These are phyloP conservation scores for Plectosphaerella sp. DNA, from an alignment of 2,329 filamentous ascomycete species.

Conservation along the genomic window DNA sequence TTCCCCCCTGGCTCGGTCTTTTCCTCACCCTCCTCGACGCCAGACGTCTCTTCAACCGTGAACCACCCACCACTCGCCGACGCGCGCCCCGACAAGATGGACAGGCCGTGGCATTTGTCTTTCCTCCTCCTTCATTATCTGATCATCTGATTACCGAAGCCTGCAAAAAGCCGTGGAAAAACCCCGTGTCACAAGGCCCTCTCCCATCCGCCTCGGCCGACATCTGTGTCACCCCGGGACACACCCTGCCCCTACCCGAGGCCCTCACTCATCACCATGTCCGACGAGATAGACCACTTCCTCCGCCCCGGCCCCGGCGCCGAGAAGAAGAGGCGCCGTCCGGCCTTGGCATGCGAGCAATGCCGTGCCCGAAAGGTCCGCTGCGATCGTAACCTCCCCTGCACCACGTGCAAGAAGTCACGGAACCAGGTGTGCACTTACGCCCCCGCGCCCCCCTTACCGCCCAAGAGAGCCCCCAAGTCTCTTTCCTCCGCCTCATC, in stretches of 20 bases:
- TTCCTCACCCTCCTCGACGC: background rate
- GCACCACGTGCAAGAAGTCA: conserved; percentile 54
- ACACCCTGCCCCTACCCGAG: no score
- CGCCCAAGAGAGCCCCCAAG: conserved; percentile 9
- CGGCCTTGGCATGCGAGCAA: conserved; percentile 46
- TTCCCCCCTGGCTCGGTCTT: background rate
- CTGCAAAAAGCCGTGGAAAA: background rate
- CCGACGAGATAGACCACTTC: background rate
- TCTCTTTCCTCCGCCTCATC: background rate
- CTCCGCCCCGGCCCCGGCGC: background rate
- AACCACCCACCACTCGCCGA: background rate
- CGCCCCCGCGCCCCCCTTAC: conserved; percentile 22
- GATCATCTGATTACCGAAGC: background rate
- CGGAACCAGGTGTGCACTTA: conserved; percentile 53
- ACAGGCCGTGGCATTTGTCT: background rate
- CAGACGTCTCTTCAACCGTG: no score
- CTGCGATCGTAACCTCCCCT: conserved; percentile 56
- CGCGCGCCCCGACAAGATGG: background rate
- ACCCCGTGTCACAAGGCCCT: background rate
- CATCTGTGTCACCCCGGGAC: background rate
- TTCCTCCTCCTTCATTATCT: background rate
- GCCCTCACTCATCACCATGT: no score
- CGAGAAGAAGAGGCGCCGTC: conserved; percentile 32
- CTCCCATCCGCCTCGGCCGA: background rate
- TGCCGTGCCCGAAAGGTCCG: conserved; percentile 58